Percentiles rank a stretch among this genome's conserved stretches.
Evolutionary conservation across 1,139 yeast genomes (phyloP).

Genomic region (Sugiyamaella neomexicana): DNA sequence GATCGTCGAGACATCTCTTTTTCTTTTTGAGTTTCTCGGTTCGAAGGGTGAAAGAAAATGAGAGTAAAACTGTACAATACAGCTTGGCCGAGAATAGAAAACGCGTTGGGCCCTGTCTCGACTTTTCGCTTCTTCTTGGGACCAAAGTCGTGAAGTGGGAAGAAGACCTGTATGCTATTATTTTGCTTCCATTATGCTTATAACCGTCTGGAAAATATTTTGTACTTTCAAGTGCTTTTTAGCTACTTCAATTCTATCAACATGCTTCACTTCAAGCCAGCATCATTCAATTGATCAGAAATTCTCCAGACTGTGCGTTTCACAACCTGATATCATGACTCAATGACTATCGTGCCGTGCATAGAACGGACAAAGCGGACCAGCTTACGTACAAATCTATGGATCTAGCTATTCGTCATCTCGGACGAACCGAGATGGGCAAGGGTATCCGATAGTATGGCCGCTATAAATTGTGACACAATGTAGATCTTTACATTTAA

Average conservation of each 20-base stretch:
- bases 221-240: too few relatives aligned
- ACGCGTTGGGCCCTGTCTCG: not conserved
- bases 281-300: too few relatives aligned
- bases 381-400: too few relatives aligned
- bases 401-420: not conserved
- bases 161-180: not conserved
- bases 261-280: too few relatives aligned
- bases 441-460: not conserved
- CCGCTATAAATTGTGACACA: not conserved
- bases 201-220: too few relatives aligned
- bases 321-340: too few relatives aligned
- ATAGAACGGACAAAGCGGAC: not conserved
- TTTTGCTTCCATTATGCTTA: not conserved
- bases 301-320: too few relatives aligned
- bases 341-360: not conserved
- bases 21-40: too few relatives aligned
- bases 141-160: not conserved
- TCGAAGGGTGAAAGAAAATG: not conserved
- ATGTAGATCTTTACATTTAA: not conserved
- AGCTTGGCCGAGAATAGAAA: not conserved
- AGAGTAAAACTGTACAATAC: not conserved
- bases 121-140: not conserved
- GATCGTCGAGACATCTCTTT: slow-evolving; percentile 38
- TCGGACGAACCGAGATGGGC: slow-evolving; percentile 10
- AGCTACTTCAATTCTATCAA: too few relatives aligned